Base-by-base conservation (phyloP, 2,329 filamentous ascomycete genomes). In the Botrytis galanthina region DNA sequence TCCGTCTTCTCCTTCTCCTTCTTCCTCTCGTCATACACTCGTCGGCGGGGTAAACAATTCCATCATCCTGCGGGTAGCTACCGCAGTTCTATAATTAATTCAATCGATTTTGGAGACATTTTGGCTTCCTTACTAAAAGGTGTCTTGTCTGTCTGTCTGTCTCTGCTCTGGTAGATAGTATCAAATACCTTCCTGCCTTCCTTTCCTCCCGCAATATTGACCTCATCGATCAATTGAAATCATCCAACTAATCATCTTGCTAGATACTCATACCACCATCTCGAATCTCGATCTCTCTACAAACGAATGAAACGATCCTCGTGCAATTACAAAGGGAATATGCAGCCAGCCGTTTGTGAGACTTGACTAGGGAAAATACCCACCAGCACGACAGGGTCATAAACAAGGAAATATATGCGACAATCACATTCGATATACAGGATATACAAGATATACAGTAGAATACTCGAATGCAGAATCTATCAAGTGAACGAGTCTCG, bases 261-360 rank as follows among this genome's bases (percentile, higher is more conserved):
- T 57, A 57, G 51, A 32, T 57, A 57, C 51, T 29, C 51, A 57
- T 54, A 29, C n/a, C 51, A 29, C 14, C 4, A 32, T 32, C n/a
- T 29, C n/a, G 51, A 29, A 54, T 54, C 37, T 62, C 60, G 60
- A 26, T 62, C 37, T 62, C 60, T 39, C 16, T n/a, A 39, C 35
- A 42, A n/a, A 62, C 60, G 35, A 39, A 62, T 62, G 60, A 62
- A 62, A 62, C 35, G 60, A 37, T 39, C 37, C 37, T n/a, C 60
- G 35, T 62, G 60, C 59, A 26, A 39, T 42, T 42, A n/a, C 60
- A 62, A 62, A 62, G 46, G 35, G 64, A 54, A 54, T 29, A 68
- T 68, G 64, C 64, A 54, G 64, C 35, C 26, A 68, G 46, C 64
- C 64, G 64, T 54, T 39, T 39, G 60, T 62, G 60, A 62, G 51